Percentiles rank a stretch among this genome's conserved stretches.
Conservation (phyloP, 106 monocot genomes). For the Hemerocallis citrina region DNA sequence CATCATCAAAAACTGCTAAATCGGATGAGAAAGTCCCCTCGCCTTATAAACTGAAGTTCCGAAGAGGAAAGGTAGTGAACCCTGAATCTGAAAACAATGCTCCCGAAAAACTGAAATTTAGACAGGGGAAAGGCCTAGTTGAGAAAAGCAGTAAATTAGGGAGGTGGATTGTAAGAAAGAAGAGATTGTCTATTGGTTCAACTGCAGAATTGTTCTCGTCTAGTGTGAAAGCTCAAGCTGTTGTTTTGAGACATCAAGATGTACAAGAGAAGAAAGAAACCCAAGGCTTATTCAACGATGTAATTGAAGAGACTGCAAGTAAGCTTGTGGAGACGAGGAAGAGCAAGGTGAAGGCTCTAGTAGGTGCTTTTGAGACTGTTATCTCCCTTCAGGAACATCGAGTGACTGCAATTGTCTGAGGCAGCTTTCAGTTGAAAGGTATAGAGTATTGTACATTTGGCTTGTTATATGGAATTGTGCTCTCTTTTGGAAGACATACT, state of each 20-base stretch:
- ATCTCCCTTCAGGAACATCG: conserved; percentile 70
- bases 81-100: conserved; percentile 22
- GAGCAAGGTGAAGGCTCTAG: conserved; percentile 87
- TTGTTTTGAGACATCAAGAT: conserved; percentile 53
- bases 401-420: conserved; percentile 1
- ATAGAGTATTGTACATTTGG: too few relatives aligned
- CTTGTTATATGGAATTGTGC: too few relatives aligned
- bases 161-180: conserved; percentile 28
- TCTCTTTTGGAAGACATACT: too few relatives aligned
- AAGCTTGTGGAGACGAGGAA: conserved; percentile 73
- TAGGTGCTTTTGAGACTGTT: conserved; percentile 80
- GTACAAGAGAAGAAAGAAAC: conserved; percentile 50
- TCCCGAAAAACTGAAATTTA: conserved; percentile 37
- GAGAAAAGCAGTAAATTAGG: conserved; percentile 13
- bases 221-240: conserved; percentile 7
- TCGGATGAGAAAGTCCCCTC: neutral
- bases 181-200: conserved; percentile 12
- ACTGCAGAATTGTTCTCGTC: neutral
- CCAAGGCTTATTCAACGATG: conserved; percentile 58
- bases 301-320: conserved; percentile 72
- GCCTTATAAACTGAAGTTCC: too few relatives aligned
- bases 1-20: conserved; percentile 13
- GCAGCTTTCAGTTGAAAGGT: too few relatives aligned
- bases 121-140: conserved; percentile 10
- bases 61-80: too few relatives aligned